Conservation (phyloP, 2,329 filamentous ascomycete species). For the Epichloe hybrida region DNA sequence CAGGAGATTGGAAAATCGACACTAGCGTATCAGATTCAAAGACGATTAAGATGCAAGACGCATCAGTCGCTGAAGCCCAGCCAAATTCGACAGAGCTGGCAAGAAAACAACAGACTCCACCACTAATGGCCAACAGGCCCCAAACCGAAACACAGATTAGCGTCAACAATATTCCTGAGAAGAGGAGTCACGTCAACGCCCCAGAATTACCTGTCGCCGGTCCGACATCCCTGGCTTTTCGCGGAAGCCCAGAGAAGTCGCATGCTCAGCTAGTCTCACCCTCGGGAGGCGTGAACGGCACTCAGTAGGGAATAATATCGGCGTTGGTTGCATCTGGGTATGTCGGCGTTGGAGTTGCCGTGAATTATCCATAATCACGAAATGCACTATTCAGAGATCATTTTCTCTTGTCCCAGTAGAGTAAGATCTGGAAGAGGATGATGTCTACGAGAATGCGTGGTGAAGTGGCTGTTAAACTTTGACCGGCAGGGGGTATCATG, state of each 20-base stretch:
- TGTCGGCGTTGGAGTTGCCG: constrained; percentile 5
- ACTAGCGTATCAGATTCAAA: constrained; percentile 6
- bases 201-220: constrained; percentile 20
- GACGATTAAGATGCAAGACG: constrained; percentile 15
- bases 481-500: neutral
- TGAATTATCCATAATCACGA: neutral
- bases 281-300: constrained; percentile 18
- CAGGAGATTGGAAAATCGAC: constrained; percentile 9
- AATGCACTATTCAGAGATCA: neutral
- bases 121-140: neutral
- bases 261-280: constrained; percentile 19
- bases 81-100: neutral
- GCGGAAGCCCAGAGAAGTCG: constrained; percentile 47
- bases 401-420: neutral
- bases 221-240: constrained; percentile 40
- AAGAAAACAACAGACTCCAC: neutral
- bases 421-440: neutral
- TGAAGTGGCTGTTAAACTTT: neutral
- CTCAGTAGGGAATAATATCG: constrained; percentile 12
- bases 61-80: constrained; percentile 3
- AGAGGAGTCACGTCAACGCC: neutral
- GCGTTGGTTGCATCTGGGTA: constrained; percentile 5
- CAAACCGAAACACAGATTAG: neutral
- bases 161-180: constrained; percentile 8
- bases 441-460: neutral